Base-by-base conservation (phyloP, 805 yeast genomes). In the Yueomyces sp. region DNA sequence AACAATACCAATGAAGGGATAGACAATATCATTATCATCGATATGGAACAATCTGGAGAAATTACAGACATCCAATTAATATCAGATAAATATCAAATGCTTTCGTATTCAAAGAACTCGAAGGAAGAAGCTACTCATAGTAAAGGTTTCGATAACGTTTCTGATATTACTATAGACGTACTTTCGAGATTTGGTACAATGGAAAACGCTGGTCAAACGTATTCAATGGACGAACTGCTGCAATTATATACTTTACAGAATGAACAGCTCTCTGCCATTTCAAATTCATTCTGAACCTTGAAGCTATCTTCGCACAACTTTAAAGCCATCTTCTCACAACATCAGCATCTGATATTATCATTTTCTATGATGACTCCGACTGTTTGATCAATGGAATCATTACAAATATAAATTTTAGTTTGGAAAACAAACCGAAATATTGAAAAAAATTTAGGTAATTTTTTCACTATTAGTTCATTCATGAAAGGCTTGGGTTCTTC, bases 21-120 rank as follows among this genome's bases (percentile, higher is more conserved):
- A 6, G 63, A 57, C 36, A 57, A 59, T 49, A 52, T 59, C 1
- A 46, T 61, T 28, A 45, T 60, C 7, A 37, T 57, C 1, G 52
- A 56, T 26, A 26, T 57, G 31, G 52, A 56, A 38, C 47, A 48
- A 6, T 30, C 47, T 30, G 49, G 51, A 26, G 38, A 45, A 4
- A 36, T 59, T 1, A 43, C 44, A 11, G 48, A 52, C 39, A 52
- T 56, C 2, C 55, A 54, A 32, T 37, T 61, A 12, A 47, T 56
- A 8, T 58, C 64, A 43, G 62, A 60, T 39, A 42, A 49, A 11
- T 57, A 47, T 42, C 54, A 56, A 40, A 41, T 58, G 28, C 43
- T 61, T 12, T 44, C 53, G 3, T 57, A 42, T 41, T 44, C 48
- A 26, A 43, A 47, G 40, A 26, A 43, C 28, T 9, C 11, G 9